Evolutionary conservation across 2,329 filamentous ascomycete species (phyloP).

Genomic region (Talaromyces sp.): DNA sequence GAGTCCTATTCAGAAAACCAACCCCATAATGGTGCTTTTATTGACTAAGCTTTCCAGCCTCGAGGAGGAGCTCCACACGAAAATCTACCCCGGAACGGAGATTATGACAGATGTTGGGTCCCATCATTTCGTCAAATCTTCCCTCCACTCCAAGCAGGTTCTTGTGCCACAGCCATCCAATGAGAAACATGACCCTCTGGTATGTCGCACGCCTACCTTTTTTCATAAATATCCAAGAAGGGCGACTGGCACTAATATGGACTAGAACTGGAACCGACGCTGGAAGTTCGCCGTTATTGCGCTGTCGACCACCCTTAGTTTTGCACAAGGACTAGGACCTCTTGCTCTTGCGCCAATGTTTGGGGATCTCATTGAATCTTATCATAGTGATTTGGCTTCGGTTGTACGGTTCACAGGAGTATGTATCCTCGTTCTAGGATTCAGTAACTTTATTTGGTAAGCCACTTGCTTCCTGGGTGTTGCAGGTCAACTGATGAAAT

Average conservation of each 20-base stretch:
- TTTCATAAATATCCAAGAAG: background rate
- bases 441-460: slow-evolving; percentile 60
- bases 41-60: slow-evolving; percentile 25
- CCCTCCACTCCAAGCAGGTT: slow-evolving; percentile 36
- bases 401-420: slow-evolving; percentile 58
- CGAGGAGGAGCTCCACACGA: slow-evolving; percentile 51
- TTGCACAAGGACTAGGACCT: slow-evolving; percentile 55
- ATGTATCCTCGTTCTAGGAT: slow-evolving; percentile 56
- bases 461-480: slow-evolving; percentile 4
- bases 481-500: background rate
- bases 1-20: background rate
- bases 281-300: slow-evolving; percentile 38
- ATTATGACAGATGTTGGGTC: slow-evolving; percentile 59
- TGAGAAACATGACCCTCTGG: slow-evolving; percentile 46
- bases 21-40: slow-evolving; percentile 30
- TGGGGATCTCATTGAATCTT: slow-evolving; percentile 54
- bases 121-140: slow-evolving; percentile 62
- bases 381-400: slow-evolving; percentile 51
- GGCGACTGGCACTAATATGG: background rate
- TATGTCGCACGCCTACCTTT: slow-evolving; percentile 19
- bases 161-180: slow-evolving; percentile 52
- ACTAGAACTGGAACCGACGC: slow-evolving; percentile 46
- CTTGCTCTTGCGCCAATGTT: slow-evolving; percentile 59
- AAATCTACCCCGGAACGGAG: slow-evolving; percentile 57
- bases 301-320: slow-evolving; percentile 48